A percentile compares a stretch with the other conserved stretches of the same genome.
These are phyloP conservation scores for Puccinia horiana DNA, from an alignment of 1,284 basidiomycete genomes.

Conservation along the genomic window DNA sequence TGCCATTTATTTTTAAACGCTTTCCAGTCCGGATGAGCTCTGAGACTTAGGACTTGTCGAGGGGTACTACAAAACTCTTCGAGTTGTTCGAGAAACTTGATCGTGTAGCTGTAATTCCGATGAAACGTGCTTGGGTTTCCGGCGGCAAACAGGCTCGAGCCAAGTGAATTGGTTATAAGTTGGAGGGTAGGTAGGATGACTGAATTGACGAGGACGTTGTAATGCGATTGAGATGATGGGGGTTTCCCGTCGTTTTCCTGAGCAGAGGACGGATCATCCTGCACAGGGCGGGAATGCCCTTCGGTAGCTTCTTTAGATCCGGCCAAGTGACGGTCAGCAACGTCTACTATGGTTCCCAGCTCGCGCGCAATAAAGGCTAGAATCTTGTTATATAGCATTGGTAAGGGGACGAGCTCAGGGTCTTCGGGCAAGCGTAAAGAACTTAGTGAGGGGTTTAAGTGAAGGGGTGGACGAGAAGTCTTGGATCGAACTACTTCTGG, in stretches of 20 bases:
- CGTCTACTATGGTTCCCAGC: slow-evolving; percentile 19
- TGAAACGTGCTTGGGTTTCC: slow-evolving; percentile 43
- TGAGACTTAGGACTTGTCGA: slow-evolving; percentile 29
- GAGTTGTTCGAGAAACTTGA: slow-evolving; percentile 32
- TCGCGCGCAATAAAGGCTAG: slow-evolving; percentile 47
- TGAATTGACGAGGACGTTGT: slow-evolving; percentile 42
- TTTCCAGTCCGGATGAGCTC: slow-evolving; percentile 39
- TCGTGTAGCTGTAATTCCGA: slow-evolving; percentile 44
- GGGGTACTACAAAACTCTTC: slow-evolving; percentile 39
- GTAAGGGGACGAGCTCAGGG: slow-evolving; percentile 27
- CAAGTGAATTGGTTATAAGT: slow-evolving; percentile 27
- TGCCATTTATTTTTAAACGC: slow-evolving; percentile 46
- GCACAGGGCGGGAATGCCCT: background rate
- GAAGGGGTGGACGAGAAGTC: background rate
- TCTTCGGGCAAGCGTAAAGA: slow-evolving; percentile 39
- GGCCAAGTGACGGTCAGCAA: slow-evolving; percentile 45
- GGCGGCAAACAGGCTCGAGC: slow-evolving; percentile 38
- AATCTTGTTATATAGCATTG: slow-evolving; percentile 45
- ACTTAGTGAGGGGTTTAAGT: background rate
- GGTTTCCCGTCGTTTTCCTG: background rate
- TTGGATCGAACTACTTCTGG: slow-evolving; percentile 9
- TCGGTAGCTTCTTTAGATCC: slow-evolving; percentile 15
- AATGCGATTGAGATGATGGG: background rate
- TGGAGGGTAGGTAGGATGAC: slow-evolving; percentile 41
- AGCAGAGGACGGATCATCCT: background rate